These are phyloP conservation scores for Kwoniella newhampshirensis DNA, from an alignment of 768 basidiomycete genomes.

Conservation along the genomic window DNA sequence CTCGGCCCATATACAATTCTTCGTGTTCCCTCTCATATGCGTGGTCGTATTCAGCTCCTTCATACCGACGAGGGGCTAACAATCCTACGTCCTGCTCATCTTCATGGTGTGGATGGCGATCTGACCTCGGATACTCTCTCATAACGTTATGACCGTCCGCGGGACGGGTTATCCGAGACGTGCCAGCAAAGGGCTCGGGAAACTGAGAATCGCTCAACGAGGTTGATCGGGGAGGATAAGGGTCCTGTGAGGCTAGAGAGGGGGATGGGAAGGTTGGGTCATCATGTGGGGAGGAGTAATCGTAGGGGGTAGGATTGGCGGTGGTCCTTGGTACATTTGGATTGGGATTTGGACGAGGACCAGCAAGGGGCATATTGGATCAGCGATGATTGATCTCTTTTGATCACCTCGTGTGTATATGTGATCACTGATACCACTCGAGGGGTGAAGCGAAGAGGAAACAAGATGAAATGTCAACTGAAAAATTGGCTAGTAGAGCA, in stretches of 20 bases:
- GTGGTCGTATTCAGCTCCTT: conserved; percentile 15
- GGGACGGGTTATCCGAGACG: neutral
- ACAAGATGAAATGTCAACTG: too few species aligned
- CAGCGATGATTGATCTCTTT: too few species aligned
- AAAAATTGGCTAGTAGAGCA: too few species aligned
- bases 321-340: neutral
- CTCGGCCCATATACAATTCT: neutral
- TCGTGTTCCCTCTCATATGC: conserved; percentile 17
- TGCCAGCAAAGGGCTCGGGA: conserved; percentile 2
- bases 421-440: too few species aligned
- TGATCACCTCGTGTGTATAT: too few species aligned
- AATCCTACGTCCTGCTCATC: conserved; percentile 11
- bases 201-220: conserved; percentile 7
- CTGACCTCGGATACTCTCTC: conserved; percentile 3
- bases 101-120: neutral
- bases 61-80: neutral
- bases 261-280: neutral
- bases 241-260: conserved; percentile 1
- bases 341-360: conserved; percentile 21
- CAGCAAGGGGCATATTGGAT: conserved; percentile 14
- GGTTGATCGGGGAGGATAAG: conserved; percentile 16
- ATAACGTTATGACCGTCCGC: conserved; percentile 6
- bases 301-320: neutral
- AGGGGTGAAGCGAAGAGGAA: too few species aligned
- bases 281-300: neutral